Conservation (phyloP, 2,329 filamentous ascomycete genomes). For the Stylonectria norvegica region DNA sequence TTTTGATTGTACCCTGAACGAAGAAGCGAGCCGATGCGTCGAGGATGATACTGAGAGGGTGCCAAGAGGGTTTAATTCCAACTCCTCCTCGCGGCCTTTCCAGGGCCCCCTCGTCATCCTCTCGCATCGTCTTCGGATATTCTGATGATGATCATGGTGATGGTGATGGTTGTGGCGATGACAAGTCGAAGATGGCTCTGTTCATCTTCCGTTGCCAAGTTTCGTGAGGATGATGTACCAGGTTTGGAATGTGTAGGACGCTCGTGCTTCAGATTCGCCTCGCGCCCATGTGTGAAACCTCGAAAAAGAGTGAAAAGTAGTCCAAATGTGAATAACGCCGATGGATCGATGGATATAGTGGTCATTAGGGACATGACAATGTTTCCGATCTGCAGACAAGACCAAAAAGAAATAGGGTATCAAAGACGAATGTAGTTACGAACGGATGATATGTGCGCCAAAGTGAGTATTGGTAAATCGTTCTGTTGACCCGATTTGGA, state of each 20-base stretch:
- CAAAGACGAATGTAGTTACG: conserved; percentile 36
- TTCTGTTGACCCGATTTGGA: conserved; percentile 4
- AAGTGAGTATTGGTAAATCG: conserved; percentile 13
- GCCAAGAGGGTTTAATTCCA: conserved; percentile 11
- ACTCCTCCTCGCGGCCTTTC: conserved; percentile 10
- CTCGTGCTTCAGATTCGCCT: conserved; percentile 14
- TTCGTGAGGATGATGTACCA: background rate
- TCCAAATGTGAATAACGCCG: conserved; percentile 27
- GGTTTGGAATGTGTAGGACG: conserved; percentile 6
- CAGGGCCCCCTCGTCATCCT: conserved; percentile 8
- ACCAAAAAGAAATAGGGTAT: conserved; percentile 32
- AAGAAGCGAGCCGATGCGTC: background rate
- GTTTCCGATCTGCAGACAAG: conserved; percentile 25
- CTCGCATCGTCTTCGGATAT: conserved; percentile 3
- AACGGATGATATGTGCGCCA: conserved; percentile 28
- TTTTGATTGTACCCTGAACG: conserved; percentile 18
- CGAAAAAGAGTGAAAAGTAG: conserved; percentile 19
- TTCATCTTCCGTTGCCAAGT: background rate
- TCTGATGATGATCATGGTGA: too few relatives aligned
- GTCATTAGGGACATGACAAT: conserved; percentile 29
- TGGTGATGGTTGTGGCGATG: too few relatives aligned
- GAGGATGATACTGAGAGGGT: conserved; percentile 1
- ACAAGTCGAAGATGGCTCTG: background rate
- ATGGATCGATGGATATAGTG: conserved; percentile 29
- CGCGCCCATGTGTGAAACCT: conserved; percentile 3